Conservation (phyloP, 495 filamentous ascomycete species). For the Aspergillus bridgeri region DNA sequence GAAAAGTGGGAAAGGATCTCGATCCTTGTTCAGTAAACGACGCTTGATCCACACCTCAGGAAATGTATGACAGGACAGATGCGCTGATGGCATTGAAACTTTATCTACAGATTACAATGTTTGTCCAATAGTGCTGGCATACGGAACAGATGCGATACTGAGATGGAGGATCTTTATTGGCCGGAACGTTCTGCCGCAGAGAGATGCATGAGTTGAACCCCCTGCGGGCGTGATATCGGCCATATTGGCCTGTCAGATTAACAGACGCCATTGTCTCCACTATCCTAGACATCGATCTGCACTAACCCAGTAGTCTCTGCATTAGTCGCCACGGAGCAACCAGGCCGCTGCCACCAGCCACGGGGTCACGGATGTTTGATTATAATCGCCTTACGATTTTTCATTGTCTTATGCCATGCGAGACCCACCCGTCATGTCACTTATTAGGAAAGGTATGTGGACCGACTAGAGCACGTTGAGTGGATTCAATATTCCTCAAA, state of each 20-base stretch:
- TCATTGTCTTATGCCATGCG: neutral
- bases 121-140: too few species aligned
- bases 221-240: too few species aligned
- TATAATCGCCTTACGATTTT: too few species aligned
- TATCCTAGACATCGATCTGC: neutral
- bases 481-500: neutral
- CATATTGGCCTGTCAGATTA: neutral
- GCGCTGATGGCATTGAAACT: too few species aligned
- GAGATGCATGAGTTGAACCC: too few species aligned
- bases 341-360: neutral
- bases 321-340: neutral
- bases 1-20: neutral
- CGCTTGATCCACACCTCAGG: neutral
- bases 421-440: neutral
- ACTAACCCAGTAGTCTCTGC: neutral
- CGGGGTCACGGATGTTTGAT: too few species aligned
- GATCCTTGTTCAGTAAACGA: neutral
- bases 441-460: neutral
- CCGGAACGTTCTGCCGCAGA: too few species aligned
- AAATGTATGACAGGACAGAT: too few species aligned
- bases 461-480: too few species aligned
- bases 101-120: too few species aligned
- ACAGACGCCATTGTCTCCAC: neutral
- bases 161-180: too few species aligned
- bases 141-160: too few species aligned